Evolutionary conservation across 805 yeast species (phyloP).

Genomic region (Kazachstania africana): DNA sequence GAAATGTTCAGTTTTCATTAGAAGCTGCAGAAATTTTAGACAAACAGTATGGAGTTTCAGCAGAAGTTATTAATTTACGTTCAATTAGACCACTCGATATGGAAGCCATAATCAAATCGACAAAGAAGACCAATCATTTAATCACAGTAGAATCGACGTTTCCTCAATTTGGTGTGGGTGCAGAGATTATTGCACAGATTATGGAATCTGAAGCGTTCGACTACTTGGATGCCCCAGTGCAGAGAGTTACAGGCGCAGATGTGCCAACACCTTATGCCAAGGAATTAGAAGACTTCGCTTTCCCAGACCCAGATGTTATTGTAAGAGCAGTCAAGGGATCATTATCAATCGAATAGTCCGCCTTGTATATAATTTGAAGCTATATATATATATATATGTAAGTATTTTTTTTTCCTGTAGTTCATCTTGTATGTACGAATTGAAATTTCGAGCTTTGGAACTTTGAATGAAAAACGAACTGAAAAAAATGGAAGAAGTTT

Average conservation of each 20-base stretch:
- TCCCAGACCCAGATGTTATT: slow-evolving; percentile 92
- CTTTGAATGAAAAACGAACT: too few relatives aligned
- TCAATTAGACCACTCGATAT: slow-evolving; percentile 94
- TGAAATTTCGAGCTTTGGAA: too few relatives aligned
- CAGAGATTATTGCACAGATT: slow-evolving; percentile 93
- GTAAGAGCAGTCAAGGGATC: slow-evolving; percentile 79
- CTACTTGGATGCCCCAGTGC: slow-evolving; percentile 96
- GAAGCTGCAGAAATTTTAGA: slow-evolving; percentile 83
- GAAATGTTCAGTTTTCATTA: slow-evolving; percentile 77
- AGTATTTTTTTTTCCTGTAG: too few relatives aligned
- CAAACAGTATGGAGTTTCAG: slow-evolving; percentile 76
- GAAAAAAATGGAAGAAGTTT: too few relatives aligned
- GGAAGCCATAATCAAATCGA: slow-evolving; percentile 70
- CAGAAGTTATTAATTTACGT: slow-evolving; percentile 91
- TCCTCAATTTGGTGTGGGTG: slow-evolving; percentile 98
- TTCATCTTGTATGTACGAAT: too few relatives aligned
- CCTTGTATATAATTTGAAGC: too few relatives aligned
- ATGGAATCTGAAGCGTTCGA: slow-evolving; percentile 98
- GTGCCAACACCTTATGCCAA: slow-evolving; percentile 98
- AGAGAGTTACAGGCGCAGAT: slow-evolving; percentile 98
- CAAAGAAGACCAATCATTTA: slow-evolving; percentile 94
- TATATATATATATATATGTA: too few relatives aligned
- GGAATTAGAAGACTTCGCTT: slow-evolving; percentile 93
- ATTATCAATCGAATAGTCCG: slow-evolving; percentile 42
- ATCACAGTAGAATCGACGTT: slow-evolving; percentile 94